Percentiles rank a stretch among this genome's conserved stretches.
These are phyloP conservation scores for Cytospora paraplurivora DNA, from an alignment of 2,329 filamentous ascomycete genomes.

Conservation along the genomic window DNA sequence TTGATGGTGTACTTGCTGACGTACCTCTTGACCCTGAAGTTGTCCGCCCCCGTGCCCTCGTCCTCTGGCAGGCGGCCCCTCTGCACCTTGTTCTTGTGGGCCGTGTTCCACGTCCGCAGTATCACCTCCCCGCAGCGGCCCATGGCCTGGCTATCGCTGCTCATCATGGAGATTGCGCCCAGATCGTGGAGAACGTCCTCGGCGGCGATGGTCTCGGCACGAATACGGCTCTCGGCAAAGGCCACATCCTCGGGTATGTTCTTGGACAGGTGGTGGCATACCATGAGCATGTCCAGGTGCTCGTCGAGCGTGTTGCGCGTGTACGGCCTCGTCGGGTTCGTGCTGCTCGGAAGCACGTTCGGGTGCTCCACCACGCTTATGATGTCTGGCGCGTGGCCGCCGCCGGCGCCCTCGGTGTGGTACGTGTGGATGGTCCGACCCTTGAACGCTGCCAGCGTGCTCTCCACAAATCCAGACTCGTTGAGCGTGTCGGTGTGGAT, in stretches of 20 bases:
- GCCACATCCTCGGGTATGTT: slow-evolving; percentile 95
- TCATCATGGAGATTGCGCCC: slow-evolving; percentile 98
- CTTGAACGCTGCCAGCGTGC: slow-evolving; percentile 83
- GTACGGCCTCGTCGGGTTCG: slow-evolving; percentile 89
- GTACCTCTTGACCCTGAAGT: slow-evolving; percentile 90
- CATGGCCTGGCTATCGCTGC: slow-evolving; percentile 94
- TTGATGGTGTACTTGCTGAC: slow-evolving; percentile 97
- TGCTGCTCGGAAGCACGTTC: slow-evolving; percentile 88
- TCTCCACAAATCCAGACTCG: slow-evolving; percentile 95
- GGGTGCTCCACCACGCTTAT: slow-evolving; percentile 87
- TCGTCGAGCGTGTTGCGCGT: slow-evolving; percentile 93
- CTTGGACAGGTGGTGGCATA: slow-evolving; percentile 90
- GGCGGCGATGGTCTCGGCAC: slow-evolving; percentile 92
- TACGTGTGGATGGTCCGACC: slow-evolving; percentile 92
- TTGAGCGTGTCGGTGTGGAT: slow-evolving; percentile 97
- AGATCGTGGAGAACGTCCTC: slow-evolving; percentile 95
- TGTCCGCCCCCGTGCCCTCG: slow-evolving; percentile 77
- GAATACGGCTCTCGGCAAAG: slow-evolving; percentile 92
- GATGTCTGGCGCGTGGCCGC: slow-evolving; percentile 94
- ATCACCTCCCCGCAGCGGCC: slow-evolving; percentile 94
- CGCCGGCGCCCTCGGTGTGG: slow-evolving; percentile 93
- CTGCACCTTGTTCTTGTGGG: slow-evolving; percentile 93
- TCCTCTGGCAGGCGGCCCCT: slow-evolving; percentile 78
- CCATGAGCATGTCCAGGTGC: slow-evolving; percentile 98
- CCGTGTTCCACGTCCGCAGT: slow-evolving; percentile 92